Base-by-base conservation (phyloP, 306 rosid genomes). In the Rosa lucieae region DNA sequence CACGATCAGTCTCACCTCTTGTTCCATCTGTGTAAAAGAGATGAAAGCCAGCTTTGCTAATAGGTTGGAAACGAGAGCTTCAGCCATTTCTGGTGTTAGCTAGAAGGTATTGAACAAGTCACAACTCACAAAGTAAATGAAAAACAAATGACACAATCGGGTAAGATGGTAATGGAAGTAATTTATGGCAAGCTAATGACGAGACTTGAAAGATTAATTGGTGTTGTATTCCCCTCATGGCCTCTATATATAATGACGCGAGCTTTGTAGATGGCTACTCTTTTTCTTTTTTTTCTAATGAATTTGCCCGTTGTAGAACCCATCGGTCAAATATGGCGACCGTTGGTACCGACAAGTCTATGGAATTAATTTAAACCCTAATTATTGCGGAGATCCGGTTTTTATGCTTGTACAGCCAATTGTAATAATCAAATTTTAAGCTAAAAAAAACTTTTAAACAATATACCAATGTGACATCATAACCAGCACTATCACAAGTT, bases 81-180 rank as follows among this genome's bases (percentile, higher is more conserved):
- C 77, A 49, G 67, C 73, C 74, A 79, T 32, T 49, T 23, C 18
- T 72, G 42, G 15, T 11, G 43, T 49, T 18, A 6, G 23, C 59
- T 53, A 53, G 59, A 53, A 18, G 59, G 23, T 32, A 32, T 2
- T 32, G 37, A 32, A 32, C 37, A 32, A 32, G 37, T 53, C 21
- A 52, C 35, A 32, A 32, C 2, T 53, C 21, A 52, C 18, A 1
- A 53, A 18, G 59, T 18, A 53, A 53, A 17, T 53, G 59, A 18
- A 18, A 53, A 18, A 21, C 59, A 53, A 53, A 53, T 18, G 23
- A 17, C 59, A 17, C 59, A 6, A 18, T 18, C 2, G 58, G n/a
- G 1, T 52, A 13, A 17, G n/a, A 52, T 5, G 15, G 55, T 2
- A 7, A 51, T 17, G 20, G 14, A 51, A 52, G 56, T 1, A 18